These are phyloP conservation scores for Tothia fuscella DNA, from an alignment of 2,329 filamentous ascomycete species.

Conservation along the genomic window DNA sequence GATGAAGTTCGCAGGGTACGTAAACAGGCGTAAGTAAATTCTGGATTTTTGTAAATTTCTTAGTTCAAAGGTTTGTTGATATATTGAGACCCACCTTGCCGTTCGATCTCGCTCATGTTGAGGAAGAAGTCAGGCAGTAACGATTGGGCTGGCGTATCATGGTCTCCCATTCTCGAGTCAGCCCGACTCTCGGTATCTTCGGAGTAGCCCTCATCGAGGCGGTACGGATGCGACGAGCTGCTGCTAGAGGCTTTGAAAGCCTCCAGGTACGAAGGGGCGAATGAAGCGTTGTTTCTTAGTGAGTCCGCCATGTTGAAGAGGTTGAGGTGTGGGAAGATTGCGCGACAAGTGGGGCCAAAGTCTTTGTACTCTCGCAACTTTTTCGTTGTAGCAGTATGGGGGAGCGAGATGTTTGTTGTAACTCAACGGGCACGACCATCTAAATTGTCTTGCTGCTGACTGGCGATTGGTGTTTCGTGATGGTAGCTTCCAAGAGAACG, in stretches of 20 bases:
- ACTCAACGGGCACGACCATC: no score
- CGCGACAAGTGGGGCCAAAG: no score
- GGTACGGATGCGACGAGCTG: background rate
- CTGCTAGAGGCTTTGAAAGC: conserved; percentile 1
- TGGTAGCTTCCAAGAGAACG: no score
- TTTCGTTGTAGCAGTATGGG: no score
- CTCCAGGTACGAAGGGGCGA: conserved; percentile 5
- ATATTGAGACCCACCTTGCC: conserved; percentile 42
- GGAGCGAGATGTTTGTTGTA: no score
- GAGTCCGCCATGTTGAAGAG: conserved; percentile 6
- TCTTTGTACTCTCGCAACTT: no score
- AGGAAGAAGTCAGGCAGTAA: conserved; percentile 44
- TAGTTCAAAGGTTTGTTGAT: background rate
- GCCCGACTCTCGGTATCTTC: conserved; percentile 51
- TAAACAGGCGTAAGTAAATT: conserved; percentile 68
- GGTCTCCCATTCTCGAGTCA: conserved; percentile 20
- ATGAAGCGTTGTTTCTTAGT: background rate
- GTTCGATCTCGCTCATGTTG: conserved; percentile 40
- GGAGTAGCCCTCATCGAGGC: conserved; percentile 74
- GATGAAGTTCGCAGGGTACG: conserved; percentile 67
- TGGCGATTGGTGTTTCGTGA: no score
- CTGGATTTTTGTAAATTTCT: no score
- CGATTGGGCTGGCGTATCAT: conserved; percentile 18
- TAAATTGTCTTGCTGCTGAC: no score
- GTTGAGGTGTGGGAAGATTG: no score